Conservation (phyloP, 2,329 filamentous ascomycete genomes). For the Simplicillium sp. region DNA sequence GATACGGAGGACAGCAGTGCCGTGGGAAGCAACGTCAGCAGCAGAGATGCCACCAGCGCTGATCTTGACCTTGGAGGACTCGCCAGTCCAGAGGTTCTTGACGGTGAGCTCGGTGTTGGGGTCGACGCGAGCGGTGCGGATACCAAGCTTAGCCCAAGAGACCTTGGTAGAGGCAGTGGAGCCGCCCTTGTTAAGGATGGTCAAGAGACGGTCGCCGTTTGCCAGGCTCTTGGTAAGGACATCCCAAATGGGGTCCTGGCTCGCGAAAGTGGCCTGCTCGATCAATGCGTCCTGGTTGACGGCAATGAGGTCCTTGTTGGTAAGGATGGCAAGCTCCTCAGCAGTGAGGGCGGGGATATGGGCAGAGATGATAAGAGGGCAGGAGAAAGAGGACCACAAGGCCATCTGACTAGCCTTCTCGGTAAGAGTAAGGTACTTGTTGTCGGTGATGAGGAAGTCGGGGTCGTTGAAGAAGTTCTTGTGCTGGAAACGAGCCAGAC, state of each 20-base stretch:
- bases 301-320: slow-evolving; percentile 28
- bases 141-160: slow-evolving; percentile 23
- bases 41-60: slow-evolving; percentile 13
- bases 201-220: slow-evolving; percentile 36
- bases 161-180: slow-evolving; percentile 18
- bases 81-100: slow-evolving; percentile 33
- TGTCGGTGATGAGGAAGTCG: slow-evolving; percentile 26
- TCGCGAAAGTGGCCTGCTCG: slow-evolving; percentile 36
- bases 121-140: slow-evolving; percentile 17
- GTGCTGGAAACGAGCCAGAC: slow-evolving; percentile 28
- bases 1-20: slow-evolving; percentile 32
- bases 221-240: slow-evolving; percentile 34
- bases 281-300: slow-evolving; percentile 31
- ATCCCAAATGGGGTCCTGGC: slow-evolving; percentile 30
- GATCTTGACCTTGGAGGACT: slow-evolving; percentile 12
- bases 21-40: slow-evolving; percentile 23
- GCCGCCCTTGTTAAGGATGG: slow-evolving; percentile 32
- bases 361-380: slow-evolving; percentile 25
- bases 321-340: slow-evolving; percentile 24
- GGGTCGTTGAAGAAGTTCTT: slow-evolving; percentile 28
- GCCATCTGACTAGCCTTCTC: slow-evolving; percentile 26
- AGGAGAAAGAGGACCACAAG: slow-evolving; percentile 23
- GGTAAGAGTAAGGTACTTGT: slow-evolving; percentile 19
- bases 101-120: slow-evolving; percentile 16
- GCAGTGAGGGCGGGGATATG: slow-evolving; percentile 25